Conservation (phyloP, 495 filamentous ascomycete genomes). For the Podospora didyma region DNA sequence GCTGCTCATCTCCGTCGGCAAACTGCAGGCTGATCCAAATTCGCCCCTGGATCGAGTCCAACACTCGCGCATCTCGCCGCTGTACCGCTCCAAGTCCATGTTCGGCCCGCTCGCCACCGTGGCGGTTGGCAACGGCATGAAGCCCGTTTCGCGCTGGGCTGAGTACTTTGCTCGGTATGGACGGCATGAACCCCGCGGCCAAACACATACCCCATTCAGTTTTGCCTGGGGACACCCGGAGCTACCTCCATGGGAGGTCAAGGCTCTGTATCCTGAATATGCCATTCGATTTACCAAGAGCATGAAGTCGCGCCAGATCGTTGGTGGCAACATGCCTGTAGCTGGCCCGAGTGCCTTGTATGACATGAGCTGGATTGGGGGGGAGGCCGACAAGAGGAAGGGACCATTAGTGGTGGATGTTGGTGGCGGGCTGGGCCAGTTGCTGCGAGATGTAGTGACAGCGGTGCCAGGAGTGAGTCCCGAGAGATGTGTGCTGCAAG, state of each 20-base stretch:
- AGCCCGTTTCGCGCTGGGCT: constrained; percentile 22
- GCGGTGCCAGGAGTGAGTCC: constrained; percentile 23
- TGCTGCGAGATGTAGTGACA: constrained; percentile 33
- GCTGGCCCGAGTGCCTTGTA: constrained; percentile 14
- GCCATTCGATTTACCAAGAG: constrained; percentile 10
- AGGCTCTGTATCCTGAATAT: constrained; percentile 22
- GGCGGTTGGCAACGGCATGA: constrained; percentile 24
- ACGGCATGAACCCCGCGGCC: constrained; percentile 13
- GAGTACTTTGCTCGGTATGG: constrained; percentile 23
- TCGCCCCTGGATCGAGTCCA: constrained; percentile 5
- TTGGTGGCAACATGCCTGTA: constrained; percentile 16
- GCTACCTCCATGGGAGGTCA: constrained; percentile 27
- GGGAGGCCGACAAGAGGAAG: constrained; percentile 5
- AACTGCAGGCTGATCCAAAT: constrained; percentile 8
- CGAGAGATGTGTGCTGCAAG: constrained; percentile 42
- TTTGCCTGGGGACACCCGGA: constrained; percentile 25
- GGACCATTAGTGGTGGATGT: constrained; percentile 44
- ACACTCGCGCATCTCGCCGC: constrained; percentile 22
- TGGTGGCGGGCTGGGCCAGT: constrained; percentile 45
- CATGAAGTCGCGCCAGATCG: constrained; percentile 21
- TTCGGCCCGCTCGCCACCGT: constrained; percentile 15
- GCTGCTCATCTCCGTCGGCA: constrained; percentile 17
- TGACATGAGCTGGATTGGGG: constrained; percentile 21
- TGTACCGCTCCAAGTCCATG: constrained; percentile 15
- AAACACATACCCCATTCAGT: constrained; percentile 22